Conservation (phyloP, 371 early-diverging fungal species). For the Mortierella sp. region DNA sequence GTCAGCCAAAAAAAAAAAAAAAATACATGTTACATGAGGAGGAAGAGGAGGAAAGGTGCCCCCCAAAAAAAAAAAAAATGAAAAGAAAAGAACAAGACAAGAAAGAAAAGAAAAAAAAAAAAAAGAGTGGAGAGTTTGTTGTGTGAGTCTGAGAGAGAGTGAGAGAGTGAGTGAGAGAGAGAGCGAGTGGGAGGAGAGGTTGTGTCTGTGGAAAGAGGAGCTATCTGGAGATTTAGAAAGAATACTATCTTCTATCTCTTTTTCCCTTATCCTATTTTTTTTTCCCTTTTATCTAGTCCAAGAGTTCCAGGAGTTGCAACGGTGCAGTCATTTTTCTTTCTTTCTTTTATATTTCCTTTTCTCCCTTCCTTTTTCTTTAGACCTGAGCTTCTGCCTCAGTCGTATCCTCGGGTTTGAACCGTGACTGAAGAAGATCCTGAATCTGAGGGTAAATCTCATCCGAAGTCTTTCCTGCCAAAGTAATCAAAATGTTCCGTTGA, state of each 20-base stretch:
- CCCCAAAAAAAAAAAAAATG: conserved; percentile 1
- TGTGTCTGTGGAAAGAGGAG: no score
- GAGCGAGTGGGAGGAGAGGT: no score
- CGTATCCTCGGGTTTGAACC: conserved; percentile 40
- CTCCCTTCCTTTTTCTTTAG: neutral
- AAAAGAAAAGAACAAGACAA: no score
- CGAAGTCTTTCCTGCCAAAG: conserved; percentile 80
- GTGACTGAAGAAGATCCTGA: conserved; percentile 42
- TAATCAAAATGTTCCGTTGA: conserved; percentile 67
- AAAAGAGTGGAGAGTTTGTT: no score
- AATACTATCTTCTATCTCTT: no score
- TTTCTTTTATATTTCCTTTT: neutral
- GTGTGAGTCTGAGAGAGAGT: no score
- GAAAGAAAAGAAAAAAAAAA: no score
- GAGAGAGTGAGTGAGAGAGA: no score
- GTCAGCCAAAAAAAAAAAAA: no score
- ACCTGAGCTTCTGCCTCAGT: conserved; percentile 9
- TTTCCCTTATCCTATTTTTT: neutral
- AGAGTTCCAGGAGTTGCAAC: no score
- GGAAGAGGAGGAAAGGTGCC: neutral
- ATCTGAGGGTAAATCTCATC: conserved; percentile 93
- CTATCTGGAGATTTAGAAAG: no score
- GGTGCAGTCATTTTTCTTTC: neutral
- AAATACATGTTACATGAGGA: neutral
- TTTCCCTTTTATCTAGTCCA: neutral